Evolutionary conservation across 2,329 filamentous ascomycete species (phyloP), one percentile per base, ranked within the genome.

Genomic region (Alternaria incomplexa): DNA sequence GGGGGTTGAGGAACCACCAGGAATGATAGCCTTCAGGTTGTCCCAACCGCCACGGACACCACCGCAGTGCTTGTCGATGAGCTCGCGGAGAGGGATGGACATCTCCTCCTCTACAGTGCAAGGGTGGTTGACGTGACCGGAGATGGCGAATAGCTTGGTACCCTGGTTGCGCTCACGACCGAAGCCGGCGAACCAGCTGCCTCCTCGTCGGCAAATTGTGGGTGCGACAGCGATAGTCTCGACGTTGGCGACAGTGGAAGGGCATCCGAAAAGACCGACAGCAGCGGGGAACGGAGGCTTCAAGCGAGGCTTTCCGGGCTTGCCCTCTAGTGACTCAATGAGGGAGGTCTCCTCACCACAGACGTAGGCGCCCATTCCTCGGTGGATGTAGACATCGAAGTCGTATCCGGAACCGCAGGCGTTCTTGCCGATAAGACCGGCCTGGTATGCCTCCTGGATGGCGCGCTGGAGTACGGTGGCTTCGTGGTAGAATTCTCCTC

Each of bases 101-200:
- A 99, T 99, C 84, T 99, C 96, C 84, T 99, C 96, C 83, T 99
- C 96, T 64, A 99, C 96, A 1, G 96, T 98, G 81, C 89, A 93
- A 58, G 96, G 96, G 85, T 98, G 96, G 88, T 99, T 99, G 85
- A 99, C 96, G 81, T 98, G 93, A 26, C 96, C 96, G 58, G 95
- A 98, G 80, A 99, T 98, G 82, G 94, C 97, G 86, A 91, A 99
- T 45, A 99, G 91, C 87, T 99, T 99, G 69, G 96, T 99, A 76
- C 96, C 96, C 74, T 93, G 88, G 84, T 99, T 99, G 71, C 96
- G 91, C 85, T 98, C 95, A 73, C 96, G 93, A 56, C 96, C 96
- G 78, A 99, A 98, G 56, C 88, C 84, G 68, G 92, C 93, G 80
- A 99, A 99, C 96, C 96, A 99, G 83, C 81, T 90, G 67, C 90